Conservation (phyloP, 306 rosid genomes). For the Sesbania bispinosa region DNA sequence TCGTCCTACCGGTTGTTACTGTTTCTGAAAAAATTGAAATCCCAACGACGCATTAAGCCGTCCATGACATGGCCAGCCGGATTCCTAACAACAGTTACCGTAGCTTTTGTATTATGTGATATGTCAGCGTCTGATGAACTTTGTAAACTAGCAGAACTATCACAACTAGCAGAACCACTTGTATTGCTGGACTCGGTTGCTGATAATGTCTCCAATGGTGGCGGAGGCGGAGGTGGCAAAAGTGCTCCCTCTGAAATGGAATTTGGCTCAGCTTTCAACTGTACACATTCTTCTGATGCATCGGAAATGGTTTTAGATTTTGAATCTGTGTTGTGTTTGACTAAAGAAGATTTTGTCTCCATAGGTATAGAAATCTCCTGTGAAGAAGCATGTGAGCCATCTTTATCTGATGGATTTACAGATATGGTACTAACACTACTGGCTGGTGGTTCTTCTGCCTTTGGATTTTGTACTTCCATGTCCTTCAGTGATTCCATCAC, state of each 20-base stretch:
- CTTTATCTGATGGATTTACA: conserved; percentile 37
- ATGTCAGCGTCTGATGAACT: conserved; percentile 61
- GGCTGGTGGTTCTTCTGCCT: conserved; percentile 40
- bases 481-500: conserved; percentile 77
- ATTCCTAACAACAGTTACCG: conserved; percentile 70
- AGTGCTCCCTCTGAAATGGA: conserved; percentile 22
- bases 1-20: conserved; percentile 51
- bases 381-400: conserved; percentile 27
- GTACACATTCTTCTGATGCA: conserved; percentile 26
- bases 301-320: conserved; percentile 43
- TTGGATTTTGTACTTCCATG: conserved; percentile 44
- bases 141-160: conserved; percentile 45
- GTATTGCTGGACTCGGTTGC: conserved; percentile 43
- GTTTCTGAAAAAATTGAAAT: conserved; percentile 82
- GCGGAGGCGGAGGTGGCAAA: neutral
- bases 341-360: conserved; percentile 33
- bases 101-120: conserved; percentile 87
- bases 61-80: conserved; percentile 84
- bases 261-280: conserved; percentile 38
- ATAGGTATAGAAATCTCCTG: conserved; percentile 24
- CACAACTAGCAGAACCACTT: conserved; percentile 42
- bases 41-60: conserved; percentile 96
- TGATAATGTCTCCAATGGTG: conserved; percentile 22
- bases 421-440: conserved; percentile 28
- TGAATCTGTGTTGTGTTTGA: conserved; percentile 30